A percentile compares a stretch with the other conserved stretches of the same genome.
These are phyloP conservation scores for Thielaviopsis euricoi DNA, from an alignment of 2,329 filamentous ascomycete genomes.

Conservation along the genomic window DNA sequence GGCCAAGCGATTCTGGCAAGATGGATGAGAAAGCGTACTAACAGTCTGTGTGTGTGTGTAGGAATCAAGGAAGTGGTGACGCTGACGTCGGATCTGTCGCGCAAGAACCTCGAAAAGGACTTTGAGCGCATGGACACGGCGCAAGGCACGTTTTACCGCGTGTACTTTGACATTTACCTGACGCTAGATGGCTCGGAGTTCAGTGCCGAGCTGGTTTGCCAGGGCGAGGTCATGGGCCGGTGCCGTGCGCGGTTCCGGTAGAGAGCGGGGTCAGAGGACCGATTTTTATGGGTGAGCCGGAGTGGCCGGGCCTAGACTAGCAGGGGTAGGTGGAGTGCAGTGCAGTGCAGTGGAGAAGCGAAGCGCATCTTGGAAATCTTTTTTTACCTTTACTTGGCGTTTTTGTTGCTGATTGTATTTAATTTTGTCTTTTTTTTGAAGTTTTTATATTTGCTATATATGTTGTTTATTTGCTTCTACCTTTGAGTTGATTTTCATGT, in stretches of 20 bases:
- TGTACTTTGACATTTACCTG: conserved; percentile 67
- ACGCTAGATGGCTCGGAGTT: conserved; percentile 96
- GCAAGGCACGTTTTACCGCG: conserved; percentile 86
- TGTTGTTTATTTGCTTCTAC: conserved; percentile 1
- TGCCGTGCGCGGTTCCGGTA: conserved; percentile 79
- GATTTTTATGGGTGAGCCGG: too few species aligned
- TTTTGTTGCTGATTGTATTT: too few species aligned
- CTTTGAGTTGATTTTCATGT: background rate
- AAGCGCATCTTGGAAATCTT: background rate
- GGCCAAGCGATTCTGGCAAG: background rate
- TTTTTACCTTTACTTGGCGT: conserved; percentile 2
- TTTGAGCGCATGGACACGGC: conserved; percentile 99
- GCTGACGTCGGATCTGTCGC: conserved; percentile 85
- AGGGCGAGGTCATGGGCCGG: conserved; percentile 96
- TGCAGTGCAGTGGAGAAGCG: background rate
- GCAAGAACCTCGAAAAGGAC: conserved; percentile 97
- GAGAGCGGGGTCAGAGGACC: conserved; percentile 12
- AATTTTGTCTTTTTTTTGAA: background rate
- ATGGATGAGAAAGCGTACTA: conserved; percentile 2
- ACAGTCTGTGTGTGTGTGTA: conserved; percentile 21
- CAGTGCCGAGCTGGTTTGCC: conserved; percentile 95
- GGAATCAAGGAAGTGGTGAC: conserved; percentile 99
- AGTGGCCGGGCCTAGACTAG: background rate
- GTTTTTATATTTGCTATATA: background rate
- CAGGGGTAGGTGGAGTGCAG: too few species aligned